A percentile compares a stretch with the other conserved stretches of the same genome.
These are phyloP conservation scores for Diplodia mutila DNA, from an alignment of 2,329 filamentous ascomycete genomes.

Conservation along the genomic window DNA sequence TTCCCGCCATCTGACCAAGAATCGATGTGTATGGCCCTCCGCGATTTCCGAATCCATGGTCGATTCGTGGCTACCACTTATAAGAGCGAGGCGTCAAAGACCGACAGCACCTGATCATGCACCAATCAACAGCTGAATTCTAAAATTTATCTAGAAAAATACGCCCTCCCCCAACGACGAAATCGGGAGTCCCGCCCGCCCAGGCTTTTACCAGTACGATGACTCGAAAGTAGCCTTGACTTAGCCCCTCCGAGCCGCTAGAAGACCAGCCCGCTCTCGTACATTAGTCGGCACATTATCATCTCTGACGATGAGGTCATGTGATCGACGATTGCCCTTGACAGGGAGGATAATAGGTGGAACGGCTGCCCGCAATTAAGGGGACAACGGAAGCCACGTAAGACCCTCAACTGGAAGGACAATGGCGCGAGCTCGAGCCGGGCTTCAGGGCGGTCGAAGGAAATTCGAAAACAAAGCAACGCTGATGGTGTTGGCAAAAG, in stretches of 20 bases:
- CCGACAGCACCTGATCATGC: background rate
- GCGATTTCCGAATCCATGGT: background rate
- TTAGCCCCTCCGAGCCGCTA: background rate
- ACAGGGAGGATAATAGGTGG: background rate
- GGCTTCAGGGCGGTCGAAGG: background rate
- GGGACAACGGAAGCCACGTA: slow-evolving; percentile 7
- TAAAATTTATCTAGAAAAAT: background rate
- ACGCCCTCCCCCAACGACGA: background rate
- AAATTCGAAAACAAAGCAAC: background rate
- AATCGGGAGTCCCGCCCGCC: slow-evolving; percentile 12
- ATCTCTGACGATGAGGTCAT: background rate
- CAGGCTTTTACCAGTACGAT: slow-evolving; percentile 18
- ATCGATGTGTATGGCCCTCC: background rate
- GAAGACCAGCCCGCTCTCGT: background rate
- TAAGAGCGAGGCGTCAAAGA: background rate
- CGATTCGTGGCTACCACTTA: background rate
- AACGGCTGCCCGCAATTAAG: background rate
- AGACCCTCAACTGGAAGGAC: background rate
- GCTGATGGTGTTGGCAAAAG: background rate
- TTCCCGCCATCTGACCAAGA: slow-evolving; percentile 2
- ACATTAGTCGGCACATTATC: background rate
- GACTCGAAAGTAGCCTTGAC: slow-evolving; percentile 4
- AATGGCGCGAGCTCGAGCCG: slow-evolving; percentile 1
- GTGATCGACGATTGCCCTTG: background rate
- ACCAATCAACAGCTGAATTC: background rate